Percentiles rank a stretch among this genome's conserved stretches.
These are phyloP conservation scores for Alternaria consortialis DNA, from an alignment of 2,329 filamentous ascomycete genomes.

Conservation along the genomic window DNA sequence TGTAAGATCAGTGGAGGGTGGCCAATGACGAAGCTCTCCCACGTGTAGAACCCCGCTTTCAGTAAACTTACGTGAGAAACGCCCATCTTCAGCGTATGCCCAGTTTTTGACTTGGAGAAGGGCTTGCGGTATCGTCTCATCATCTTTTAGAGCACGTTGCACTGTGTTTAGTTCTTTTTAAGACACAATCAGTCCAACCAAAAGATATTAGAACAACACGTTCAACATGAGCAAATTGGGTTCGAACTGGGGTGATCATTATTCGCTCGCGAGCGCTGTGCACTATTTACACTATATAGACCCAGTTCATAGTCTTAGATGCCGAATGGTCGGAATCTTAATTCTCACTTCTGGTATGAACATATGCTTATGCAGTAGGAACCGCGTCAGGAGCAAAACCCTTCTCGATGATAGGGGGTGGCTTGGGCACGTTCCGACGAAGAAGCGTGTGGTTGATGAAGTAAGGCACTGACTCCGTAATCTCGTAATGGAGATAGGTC, in stretches of 20 bases:
- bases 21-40: neutral
- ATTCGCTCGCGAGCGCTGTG: neutral
- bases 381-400: constrained; percentile 5
- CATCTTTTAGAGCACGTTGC: too few species aligned
- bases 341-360: neutral
- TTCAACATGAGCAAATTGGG: too few species aligned
- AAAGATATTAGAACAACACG: too few species aligned
- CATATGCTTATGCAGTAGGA: neutral
- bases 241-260: neutral
- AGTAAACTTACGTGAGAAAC: neutral
- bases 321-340: too few species aligned
- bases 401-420: constrained; percentile 52
- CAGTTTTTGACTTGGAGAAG: neutral
- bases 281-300: neutral
- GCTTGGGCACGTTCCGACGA: constrained; percentile 49
- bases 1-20: neutral
- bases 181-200: too few species aligned
- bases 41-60: neutral
- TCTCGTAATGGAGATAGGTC: constrained; percentile 52
- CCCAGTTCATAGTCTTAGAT: neutral
- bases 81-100: neutral
- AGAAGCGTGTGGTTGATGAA: constrained; percentile 55
- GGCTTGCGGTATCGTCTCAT: too few species aligned
- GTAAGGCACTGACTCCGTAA: constrained; percentile 52
- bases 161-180: too few species aligned